Percentiles rank a stretch among this genome's conserved stretches.
Conservation (phyloP, 169 alveolate species). For the Plasmodium gallinaceum region DNA sequence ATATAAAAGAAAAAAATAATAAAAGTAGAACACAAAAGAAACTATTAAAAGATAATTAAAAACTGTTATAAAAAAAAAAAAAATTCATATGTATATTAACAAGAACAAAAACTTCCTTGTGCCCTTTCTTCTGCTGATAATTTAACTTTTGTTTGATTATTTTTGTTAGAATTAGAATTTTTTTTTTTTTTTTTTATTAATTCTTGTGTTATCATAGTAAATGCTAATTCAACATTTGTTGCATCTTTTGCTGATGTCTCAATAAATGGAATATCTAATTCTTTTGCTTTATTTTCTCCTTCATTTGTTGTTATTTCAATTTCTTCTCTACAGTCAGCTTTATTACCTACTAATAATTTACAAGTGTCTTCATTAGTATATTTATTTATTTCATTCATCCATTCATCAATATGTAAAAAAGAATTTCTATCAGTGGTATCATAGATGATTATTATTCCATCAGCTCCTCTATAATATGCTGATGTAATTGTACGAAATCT, state of each 20-base stretch:
- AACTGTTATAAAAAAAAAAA: neutral
- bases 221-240: constrained; percentile 89
- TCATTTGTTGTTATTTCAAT: constrained; percentile 85
- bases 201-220: constrained; percentile 79
- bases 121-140: constrained; percentile 21
- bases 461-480: constrained; percentile 97
- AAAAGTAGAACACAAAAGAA: neutral
- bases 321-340: constrained; percentile 91
- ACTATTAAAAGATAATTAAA: neutral
- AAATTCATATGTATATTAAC: constrained; percentile 16
- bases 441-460: constrained; percentile 95
- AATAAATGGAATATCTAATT: constrained; percentile 83
- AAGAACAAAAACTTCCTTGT: constrained; percentile 23
- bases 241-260: constrained; percentile 90
- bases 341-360: constrained; percentile 96
- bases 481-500: constrained; percentile 96
- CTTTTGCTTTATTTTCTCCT: constrained; percentile 86
- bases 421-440: constrained; percentile 91
- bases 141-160: constrained; percentile 46
- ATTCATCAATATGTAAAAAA: constrained; percentile 91
- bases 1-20: neutral
- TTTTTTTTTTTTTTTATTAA: constrained; percentile 71
- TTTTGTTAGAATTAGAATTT: constrained; percentile 3
- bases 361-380: constrained; percentile 95
- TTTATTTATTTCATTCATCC: constrained; percentile 95